Evolutionary conservation across 306 rosid species (phyloP), one percentile per base, ranked within the genome.

Genomic region (Casuarina equisetifolia): DNA sequence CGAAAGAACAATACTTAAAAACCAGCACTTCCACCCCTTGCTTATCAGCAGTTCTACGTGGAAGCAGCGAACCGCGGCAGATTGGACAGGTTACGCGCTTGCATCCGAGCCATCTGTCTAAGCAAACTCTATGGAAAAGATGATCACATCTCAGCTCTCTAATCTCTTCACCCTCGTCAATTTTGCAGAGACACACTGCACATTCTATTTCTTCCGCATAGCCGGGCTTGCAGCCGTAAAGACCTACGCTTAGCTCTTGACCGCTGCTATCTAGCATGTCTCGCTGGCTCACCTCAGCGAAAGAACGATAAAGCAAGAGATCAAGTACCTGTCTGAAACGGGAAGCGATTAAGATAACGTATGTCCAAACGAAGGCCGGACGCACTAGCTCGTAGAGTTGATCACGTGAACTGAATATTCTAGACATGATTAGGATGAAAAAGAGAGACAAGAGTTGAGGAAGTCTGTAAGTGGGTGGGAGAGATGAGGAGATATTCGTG

Each of bases 131-230:
- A 44, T 88, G 94, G 45, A 76, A 86, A 6, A 69, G 6, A 78
- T 88, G 91, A 0, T 66, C 53, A 45, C 94, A 90, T 48, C 81
- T 85, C 39, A 87, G 16, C 9, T 76, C 85, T 77, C 74, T 80
- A 16, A 88, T 73, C 54, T 68, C 91, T 2, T 85, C 92, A 16
- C 88, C 92, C 71, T 80, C 85, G 7, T 49, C 76, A 9, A 90
- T 70, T 72, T 74, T 75, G 68, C 50, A 12, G 0, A 85, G 82
- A 55, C 91, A 90, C 74, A 87, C 90, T 9, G 73, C 81, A 55
- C 91, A 88, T 7, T 84, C 83, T 15, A 10, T 68, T 19, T 76
- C 49, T 78, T 73, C 70, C 5, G 55, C 79, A 3, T 49, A 38
- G 10, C 45, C 45, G 0, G 9, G 0, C 5, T 1, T 15, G 42